Evolutionary conservation across 2,329 filamentous ascomycete species (phyloP).

Genomic region (Fusarium oxysporum): DNA sequence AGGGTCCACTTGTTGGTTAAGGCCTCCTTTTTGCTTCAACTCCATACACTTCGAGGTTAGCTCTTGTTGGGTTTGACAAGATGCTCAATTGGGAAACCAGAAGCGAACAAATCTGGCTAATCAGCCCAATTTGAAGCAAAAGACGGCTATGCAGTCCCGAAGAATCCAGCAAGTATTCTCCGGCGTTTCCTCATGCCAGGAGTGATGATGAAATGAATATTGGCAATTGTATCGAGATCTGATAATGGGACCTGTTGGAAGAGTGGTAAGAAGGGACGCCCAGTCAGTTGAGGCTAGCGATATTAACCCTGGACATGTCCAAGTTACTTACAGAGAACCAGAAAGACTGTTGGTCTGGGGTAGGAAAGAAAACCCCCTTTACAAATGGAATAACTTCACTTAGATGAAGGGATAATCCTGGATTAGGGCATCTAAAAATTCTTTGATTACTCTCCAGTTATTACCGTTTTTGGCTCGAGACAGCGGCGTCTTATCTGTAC

Average conservation of each 20-base stretch:
- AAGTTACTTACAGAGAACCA: neutral
- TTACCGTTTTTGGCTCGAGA: neutral
- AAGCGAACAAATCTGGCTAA: constrained; percentile 56
- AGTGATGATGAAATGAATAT: neutral
- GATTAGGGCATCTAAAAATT: no score
- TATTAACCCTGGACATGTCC: neutral
- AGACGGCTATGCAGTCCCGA: constrained; percentile 17
- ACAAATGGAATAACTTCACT: neutral
- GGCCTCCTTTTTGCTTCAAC: constrained; percentile 18
- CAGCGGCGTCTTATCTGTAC: neutral
- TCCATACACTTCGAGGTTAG: constrained; percentile 18
- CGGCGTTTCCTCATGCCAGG: neutral
- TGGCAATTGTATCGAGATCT: neutral
- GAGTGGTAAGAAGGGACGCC: neutral
- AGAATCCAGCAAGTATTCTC: constrained; percentile 6
- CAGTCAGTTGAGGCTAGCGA: neutral
- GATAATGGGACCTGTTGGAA: neutral
- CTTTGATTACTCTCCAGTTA: neutral
- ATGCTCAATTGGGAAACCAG: constrained; percentile 52
- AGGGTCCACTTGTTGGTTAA: constrained; percentile 16
- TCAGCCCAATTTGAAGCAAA: constrained; percentile 30
- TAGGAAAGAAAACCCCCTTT: neutral
- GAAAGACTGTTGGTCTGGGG: neutral
- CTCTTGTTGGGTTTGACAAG: constrained; percentile 39
- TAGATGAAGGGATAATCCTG: neutral